Percentiles rank a stretch among this genome's conserved stretches.
These are phyloP conservation scores for Sutorius eximius DNA, from an alignment of 1,284 basidiomycete species.

Conservation along the genomic window DNA sequence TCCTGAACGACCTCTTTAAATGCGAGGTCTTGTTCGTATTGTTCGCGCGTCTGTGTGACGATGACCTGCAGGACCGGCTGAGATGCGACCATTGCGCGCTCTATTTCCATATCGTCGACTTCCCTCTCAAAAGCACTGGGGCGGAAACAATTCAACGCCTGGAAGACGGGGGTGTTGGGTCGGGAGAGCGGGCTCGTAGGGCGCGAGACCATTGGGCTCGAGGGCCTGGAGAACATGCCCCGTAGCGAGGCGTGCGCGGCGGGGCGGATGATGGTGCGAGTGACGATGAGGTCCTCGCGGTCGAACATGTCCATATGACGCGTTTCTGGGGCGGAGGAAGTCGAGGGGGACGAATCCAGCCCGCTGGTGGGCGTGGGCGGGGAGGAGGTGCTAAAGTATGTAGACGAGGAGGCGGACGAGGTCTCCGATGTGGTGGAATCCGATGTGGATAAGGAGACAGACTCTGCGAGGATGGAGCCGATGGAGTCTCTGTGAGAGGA, in stretches of 20 bases:
- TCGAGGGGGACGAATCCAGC: conserved; percentile 3
- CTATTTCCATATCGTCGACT: conserved; percentile 14
- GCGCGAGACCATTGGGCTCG: conserved; percentile 27
- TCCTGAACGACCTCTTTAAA: conserved; percentile 34
- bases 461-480: conserved; percentile 18
- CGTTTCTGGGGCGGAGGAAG: conserved; percentile 1
- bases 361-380: neutral
- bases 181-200: conserved; percentile 28
- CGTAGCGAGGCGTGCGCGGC: conserved; percentile 14
- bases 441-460: conserved; percentile 13
- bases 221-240: conserved; percentile 23
- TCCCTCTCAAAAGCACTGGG: conserved; percentile 27
- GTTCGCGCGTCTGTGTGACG: conserved; percentile 35
- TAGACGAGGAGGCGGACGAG: conserved; percentile 13
- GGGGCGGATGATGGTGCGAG: conserved; percentile 35
- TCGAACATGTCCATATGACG: conserved; percentile 27
- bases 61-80: conserved; percentile 34
- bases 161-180: conserved; percentile 26
- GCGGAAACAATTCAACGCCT: conserved; percentile 33
- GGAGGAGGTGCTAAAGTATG: conserved; percentile 28
- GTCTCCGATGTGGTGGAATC: conserved; percentile 10
- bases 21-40: conserved; percentile 35
- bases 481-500: conserved; percentile 21
- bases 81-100: conserved; percentile 3
- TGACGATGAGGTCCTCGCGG: conserved; percentile 34